Evolutionary conservation across 495 filamentous ascomycete genomes (phyloP), one percentile per base, ranked within the genome.

Genomic region (Hyphodiscus hymeniophilus): DNA sequence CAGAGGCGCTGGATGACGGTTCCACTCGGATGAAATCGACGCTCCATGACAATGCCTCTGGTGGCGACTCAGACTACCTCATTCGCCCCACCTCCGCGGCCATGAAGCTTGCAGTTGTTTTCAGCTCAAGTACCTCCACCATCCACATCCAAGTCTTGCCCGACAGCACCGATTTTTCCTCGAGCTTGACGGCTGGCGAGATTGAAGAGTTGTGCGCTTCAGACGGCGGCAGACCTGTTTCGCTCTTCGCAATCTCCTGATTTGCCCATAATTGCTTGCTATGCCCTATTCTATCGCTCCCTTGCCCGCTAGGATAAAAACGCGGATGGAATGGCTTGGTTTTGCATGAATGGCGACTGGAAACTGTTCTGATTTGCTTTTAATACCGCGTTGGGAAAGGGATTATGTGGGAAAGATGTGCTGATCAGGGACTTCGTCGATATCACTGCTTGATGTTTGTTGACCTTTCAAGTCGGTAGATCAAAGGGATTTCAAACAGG

Each of bases 41-140:
- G 3, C 66, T 84, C 42, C 82, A 86, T 60, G 71, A 70, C 47
- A 68, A 71, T 40, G 60, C 65, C 24, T 67, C 63, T 51, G 76
- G 74, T 4, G 80, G 80, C 26, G 69, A 72, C 48, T 75, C 72
- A 5, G 75, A 86, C 65, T 87, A 73, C 61, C 79, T 89, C 57
- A 50, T 61, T 18, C 74, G 84, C 11, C 84, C 84, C 8, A 69
- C 66, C 3, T 56, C 62, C 23, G 55, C 49, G 10, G 58, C 68
- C 21, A 70, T 84, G 40, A 83, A 77, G 60, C 64, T 75, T 36
- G 81, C 76, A 13, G 70, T 85, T 28, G 63, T 85, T 17, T 77
- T 84, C 55, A 61, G 72, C 20, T 63, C 66, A 5, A 56, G 50
- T 43, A 64, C 64, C 31, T 66, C 63, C 31, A 55, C 48, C 5